Evolutionary conservation across 495 filamentous ascomycete genomes (phyloP), one percentile per base, ranked within the genome.

Genomic region (Penicillium steckii): DNA sequence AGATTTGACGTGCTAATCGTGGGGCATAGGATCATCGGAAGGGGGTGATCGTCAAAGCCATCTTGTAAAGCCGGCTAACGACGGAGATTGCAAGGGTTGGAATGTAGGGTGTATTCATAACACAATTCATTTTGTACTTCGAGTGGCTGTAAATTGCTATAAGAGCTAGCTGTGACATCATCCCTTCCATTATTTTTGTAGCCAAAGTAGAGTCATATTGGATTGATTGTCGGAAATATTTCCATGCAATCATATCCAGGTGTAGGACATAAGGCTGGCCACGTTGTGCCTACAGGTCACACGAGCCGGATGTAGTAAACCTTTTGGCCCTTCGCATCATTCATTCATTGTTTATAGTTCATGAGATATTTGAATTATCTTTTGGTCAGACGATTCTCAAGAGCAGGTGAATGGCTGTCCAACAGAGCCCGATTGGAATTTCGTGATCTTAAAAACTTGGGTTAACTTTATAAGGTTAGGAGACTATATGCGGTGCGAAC

Each of bases 401-500:
- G 51, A 47, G 22, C 56, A 59, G 4, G 56, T 44, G 17, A 59
- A 59, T 5, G 56, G 56, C 9, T 45, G 50, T 21, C 56, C 51
- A n/a, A 59, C 37, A 17, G 44, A 42, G 12, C 52, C 56, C 2
- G 44, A 50, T 35, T 44, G 48, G 8, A 54, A 59, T 38, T 52
- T 42, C 17, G 41, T 27, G 22, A 52, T 45, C 56, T 59, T 3
- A 25, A 21, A 40, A 22, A n/a, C 1, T 27, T 12, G 9, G n/a
- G 13, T 52, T 26, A 54, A 44, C 30, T 19, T 10, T 17, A 38
- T 8, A 35, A 7, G 33, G 4, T 3, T 17, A 3, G 22, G n/a
- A n/a, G n/a, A n/a, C n/a, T 19, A 37, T 12, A 13, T 25, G 24
- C 23, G 12, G 13, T 19, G 22, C 21, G 30, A 48, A 75, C 78